Percentiles rank a stretch among this genome's conserved stretches.
Conservation (phyloP, 2,329 filamentous ascomycete genomes). For the Ascocoryne sarcoides region DNA sequence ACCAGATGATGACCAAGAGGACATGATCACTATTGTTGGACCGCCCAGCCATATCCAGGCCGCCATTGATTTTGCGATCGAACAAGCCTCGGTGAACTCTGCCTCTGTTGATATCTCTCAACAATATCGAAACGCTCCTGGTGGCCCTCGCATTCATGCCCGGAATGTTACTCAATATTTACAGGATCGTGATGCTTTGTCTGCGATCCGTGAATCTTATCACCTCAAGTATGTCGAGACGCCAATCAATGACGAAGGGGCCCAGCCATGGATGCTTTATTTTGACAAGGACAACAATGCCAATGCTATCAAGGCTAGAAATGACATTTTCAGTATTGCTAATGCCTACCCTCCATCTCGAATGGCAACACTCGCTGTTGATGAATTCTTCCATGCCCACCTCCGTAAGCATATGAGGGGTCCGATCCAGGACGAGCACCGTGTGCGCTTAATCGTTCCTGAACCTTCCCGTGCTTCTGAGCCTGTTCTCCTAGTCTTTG, state of each 20-base stretch:
- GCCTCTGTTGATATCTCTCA: constrained; percentile 74
- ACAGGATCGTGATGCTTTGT: constrained; percentile 58
- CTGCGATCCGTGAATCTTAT: background rate
- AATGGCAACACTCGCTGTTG: constrained; percentile 57
- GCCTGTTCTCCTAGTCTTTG: constrained; percentile 65
- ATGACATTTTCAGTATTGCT: constrained; percentile 66
- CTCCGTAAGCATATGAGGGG: constrained; percentile 56
- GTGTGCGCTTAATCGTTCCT: constrained; percentile 66
- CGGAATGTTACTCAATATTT: constrained; percentile 83
- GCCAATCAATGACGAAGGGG: constrained; percentile 58
- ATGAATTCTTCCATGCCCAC: constrained; percentile 72
- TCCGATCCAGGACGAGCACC: constrained; percentile 56
- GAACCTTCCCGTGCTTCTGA: constrained; percentile 50
- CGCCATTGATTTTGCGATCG: constrained; percentile 77
- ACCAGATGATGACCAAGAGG: constrained; percentile 66
- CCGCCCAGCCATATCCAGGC: constrained; percentile 62
- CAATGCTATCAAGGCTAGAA: constrained; percentile 67
- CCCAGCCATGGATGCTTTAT: constrained; percentile 80
- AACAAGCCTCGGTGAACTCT: constrained; percentile 82
- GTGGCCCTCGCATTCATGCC: constrained; percentile 59
- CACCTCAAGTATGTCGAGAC: constrained; percentile 86
- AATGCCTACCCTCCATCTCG: constrained; percentile 65
- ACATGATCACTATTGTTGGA: constrained; percentile 76
- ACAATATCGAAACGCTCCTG: constrained; percentile 65
- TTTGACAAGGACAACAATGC: constrained; percentile 63